Conservation (phyloP, 148 eudicot genomes). For the Silene uniflora region DNA sequence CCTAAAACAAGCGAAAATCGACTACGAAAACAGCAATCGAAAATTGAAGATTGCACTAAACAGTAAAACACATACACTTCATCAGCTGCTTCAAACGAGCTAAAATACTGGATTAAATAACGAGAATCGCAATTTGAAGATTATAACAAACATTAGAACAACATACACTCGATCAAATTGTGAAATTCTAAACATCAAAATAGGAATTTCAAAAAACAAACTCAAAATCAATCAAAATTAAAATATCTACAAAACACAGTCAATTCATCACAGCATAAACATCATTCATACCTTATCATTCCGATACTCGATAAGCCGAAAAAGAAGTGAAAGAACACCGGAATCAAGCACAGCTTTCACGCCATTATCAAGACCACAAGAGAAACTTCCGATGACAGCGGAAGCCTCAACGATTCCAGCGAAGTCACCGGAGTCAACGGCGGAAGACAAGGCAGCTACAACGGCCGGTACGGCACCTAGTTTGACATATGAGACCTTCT, state of each 20-base stretch:
- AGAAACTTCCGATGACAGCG: slow-evolving; percentile 83
- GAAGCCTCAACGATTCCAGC: slow-evolving; percentile 54
- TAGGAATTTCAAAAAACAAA: too few species aligned
- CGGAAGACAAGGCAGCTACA: slow-evolving; percentile 46
- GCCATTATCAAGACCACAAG: slow-evolving; percentile 90
- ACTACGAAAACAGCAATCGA: background rate
- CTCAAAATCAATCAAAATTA: background rate
- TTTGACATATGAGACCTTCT: slow-evolving; percentile 66
- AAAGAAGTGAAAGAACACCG: slow-evolving; percentile 63
- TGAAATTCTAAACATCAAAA: background rate
- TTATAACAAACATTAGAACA: too few species aligned
- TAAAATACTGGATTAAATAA: background rate
- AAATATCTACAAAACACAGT: background rate
- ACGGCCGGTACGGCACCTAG: slow-evolving; percentile 78
- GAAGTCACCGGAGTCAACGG: slow-evolving; percentile 16
- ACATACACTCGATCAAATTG: background rate
- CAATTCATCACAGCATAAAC: background rate
- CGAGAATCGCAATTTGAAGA: background rate
- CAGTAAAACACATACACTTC: slow-evolving; percentile 6
- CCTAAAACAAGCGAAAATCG: background rate
- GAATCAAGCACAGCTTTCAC: slow-evolving; percentile 78
- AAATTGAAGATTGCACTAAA: background rate
- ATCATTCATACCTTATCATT: slow-evolving; percentile 47
- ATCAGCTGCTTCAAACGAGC: background rate
- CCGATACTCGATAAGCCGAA: slow-evolving; percentile 48